A percentile compares a stretch with the other conserved stretches of the same genome.
These are phyloP conservation scores for Kwoniella heveanensis DNA, from an alignment of 768 basidiomycete genomes.

Conservation along the genomic window DNA sequence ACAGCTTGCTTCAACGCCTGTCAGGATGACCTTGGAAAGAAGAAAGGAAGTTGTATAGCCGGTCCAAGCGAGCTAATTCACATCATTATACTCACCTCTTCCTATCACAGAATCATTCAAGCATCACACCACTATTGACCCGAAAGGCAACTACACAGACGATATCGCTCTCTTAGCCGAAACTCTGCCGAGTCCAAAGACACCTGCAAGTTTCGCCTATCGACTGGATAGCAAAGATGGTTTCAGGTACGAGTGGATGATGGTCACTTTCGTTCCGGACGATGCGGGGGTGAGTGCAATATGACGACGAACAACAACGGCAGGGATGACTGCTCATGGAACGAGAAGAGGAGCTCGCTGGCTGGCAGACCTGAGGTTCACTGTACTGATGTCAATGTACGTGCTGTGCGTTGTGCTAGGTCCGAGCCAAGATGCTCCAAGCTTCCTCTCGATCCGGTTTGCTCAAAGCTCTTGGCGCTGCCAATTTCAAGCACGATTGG, in stretches of 20 bases:
- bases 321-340: too few species aligned
- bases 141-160: slow-evolving; percentile 41
- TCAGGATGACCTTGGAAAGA: neutral
- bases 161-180: slow-evolving; percentile 45
- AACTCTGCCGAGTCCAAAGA: slow-evolving; percentile 45
- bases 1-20: too few species aligned
- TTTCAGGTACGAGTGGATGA: slow-evolving; percentile 52
- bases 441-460: slow-evolving; percentile 51
- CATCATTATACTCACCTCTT: neutral
- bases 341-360: too few species aligned
- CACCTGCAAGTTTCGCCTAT: slow-evolving; percentile 53
- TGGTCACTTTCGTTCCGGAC: slow-evolving; percentile 55
- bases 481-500: slow-evolving; percentile 54
- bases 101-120: slow-evolving; percentile 45
- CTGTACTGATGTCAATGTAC: neutral
- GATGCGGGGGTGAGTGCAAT: slow-evolving; percentile 51
- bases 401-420: slow-evolving; percentile 23
- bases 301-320: too few species aligned
- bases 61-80: neutral
- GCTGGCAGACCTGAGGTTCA: too few species aligned
- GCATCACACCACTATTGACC: slow-evolving; percentile 37
- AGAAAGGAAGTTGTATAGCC: neutral
- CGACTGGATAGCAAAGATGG: slow-evolving; percentile 45
- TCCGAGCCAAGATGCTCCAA: slow-evolving; percentile 55
- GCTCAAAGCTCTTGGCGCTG: slow-evolving; percentile 50